Evolutionary conservation across 345 rosid species (phyloP).

Genomic region (Acer yangbiense): DNA sequence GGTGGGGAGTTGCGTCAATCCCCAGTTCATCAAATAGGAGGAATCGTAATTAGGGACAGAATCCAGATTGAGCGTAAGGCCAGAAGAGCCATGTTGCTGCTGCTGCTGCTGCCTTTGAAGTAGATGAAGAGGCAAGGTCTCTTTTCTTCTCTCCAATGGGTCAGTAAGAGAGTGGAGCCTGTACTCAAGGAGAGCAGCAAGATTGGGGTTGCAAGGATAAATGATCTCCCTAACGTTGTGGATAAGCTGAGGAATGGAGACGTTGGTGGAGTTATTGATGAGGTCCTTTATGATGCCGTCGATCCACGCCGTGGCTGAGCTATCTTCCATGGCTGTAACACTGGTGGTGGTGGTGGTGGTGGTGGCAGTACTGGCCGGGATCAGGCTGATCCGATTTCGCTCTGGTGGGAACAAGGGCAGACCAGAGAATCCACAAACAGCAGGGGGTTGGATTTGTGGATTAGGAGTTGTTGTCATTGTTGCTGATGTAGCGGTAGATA

Average conservation of each 20-base stretch:
- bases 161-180: conserved; percentile 74
- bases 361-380: background rate
- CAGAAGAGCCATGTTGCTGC: conserved; percentile 26
- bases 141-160: conserved; percentile 30
- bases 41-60: conserved; percentile 30
- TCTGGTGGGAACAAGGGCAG: conserved; percentile 83
- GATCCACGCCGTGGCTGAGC: conserved; percentile 76
- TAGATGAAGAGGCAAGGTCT: conserved; percentile 27
- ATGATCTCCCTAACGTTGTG: conserved; percentile 95
- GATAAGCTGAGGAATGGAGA: conserved; percentile 94
- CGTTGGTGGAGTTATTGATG: conserved; percentile 64
- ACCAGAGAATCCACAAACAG: conserved; percentile 91
- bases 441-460: conserved; percentile 45
- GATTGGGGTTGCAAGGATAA: conserved; percentile 91
- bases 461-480: conserved; percentile 20
- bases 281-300: conserved; percentile 90
- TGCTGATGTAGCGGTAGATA: conserved; percentile 38
- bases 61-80: conserved; percentile 38
- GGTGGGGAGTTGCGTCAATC: conserved; percentile 26
- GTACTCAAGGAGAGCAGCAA: conserved; percentile 80
- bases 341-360: background rate
- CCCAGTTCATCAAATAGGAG: conserved; percentile 32
- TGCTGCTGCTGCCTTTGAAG: conserved; percentile 20
- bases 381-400: conserved; percentile 12
- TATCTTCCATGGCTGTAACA: conserved; percentile 53